Percentiles rank a stretch among this genome's conserved stretches.
phyloP scores from a whole-genome alignment of 2,329 filamentous ascomycete species.

The Calonectria henricotiae region DNA sequence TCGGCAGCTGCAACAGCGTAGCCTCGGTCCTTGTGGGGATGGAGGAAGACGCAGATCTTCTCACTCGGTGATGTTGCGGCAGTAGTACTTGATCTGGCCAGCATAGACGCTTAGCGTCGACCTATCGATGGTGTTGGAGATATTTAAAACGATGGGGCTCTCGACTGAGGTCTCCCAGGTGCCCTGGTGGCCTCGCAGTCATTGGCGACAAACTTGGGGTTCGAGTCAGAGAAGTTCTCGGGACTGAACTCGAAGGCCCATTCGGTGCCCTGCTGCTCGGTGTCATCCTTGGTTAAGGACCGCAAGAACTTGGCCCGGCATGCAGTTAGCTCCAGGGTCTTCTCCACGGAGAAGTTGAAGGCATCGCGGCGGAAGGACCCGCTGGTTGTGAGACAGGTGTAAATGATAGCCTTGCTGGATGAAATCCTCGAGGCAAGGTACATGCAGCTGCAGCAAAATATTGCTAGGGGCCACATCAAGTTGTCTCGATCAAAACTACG shows the following conservation, averaged over 20 bases:
- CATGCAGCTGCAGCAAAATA: slow-evolving; percentile 92
- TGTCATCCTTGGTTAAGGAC: slow-evolving; percentile 89
- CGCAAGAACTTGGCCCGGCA: slow-evolving; percentile 89
- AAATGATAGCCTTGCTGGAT: slow-evolving; percentile 92
- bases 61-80: slow-evolving; percentile 86
- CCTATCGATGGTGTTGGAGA: slow-evolving; percentile 97
- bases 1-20: slow-evolving; percentile 92
- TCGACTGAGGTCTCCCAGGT: slow-evolving; percentile 66
- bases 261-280: slow-evolving; percentile 69
- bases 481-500: slow-evolving; percentile 70
- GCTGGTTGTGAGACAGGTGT: slow-evolving; percentile 96
- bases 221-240: slow-evolving; percentile 91
- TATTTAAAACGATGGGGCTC: slow-evolving; percentile 94
- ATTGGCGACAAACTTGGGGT: slow-evolving; percentile 85
- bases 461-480: slow-evolving; percentile 68
- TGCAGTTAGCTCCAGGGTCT: slow-evolving; percentile 86
- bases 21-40: slow-evolving; percentile 95
- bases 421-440: slow-evolving; percentile 91
- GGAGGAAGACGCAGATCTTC: slow-evolving; percentile 89
- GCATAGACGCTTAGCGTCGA: slow-evolving; percentile 95
- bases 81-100: slow-evolving; percentile 97
- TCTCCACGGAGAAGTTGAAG: slow-evolving; percentile 88
- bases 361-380: slow-evolving; percentile 92
- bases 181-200: slow-evolving; percentile 94
- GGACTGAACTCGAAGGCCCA: slow-evolving; percentile 90